Conservation (phyloP, 1,139 yeast genomes). For the Zhuliangozyma blackwelliae region DNA sequence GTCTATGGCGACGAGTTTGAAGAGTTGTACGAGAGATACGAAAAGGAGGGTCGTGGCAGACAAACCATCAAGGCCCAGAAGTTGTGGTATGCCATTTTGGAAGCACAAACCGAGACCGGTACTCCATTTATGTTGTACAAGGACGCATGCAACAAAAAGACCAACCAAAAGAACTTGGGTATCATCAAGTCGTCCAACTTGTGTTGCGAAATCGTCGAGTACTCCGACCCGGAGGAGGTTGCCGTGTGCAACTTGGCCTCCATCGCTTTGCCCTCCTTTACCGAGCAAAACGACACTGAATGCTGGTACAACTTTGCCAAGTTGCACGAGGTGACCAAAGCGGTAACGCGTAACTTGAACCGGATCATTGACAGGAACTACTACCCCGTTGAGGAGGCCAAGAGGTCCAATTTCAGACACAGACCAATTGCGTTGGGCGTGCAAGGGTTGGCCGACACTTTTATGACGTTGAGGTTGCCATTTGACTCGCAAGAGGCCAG, state of each 20-base stretch:
- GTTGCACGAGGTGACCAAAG: constrained; percentile 52
- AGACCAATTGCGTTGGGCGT: constrained; percentile 64
- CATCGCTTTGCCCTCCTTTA: constrained; percentile 73
- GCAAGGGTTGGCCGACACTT: constrained; percentile 59
- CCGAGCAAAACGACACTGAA: constrained; percentile 35
- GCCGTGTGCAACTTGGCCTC: constrained; percentile 92
- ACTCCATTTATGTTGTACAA: constrained; percentile 89
- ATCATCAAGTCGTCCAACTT: constrained; percentile 82
- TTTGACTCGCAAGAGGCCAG: constrained; percentile 56
- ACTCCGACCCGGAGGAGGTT: constrained; percentile 81
- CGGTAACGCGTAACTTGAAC: constrained; percentile 52
- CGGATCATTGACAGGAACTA: constrained; percentile 53
- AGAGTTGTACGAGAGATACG: constrained; percentile 65
- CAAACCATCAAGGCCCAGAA: constrained; percentile 78
- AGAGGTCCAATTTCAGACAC: constrained; percentile 48
- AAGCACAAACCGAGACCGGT: constrained; percentile 91
- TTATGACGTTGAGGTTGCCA: constrained; percentile 53
- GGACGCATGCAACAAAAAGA: constrained; percentile 79
- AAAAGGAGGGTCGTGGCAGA: constrained; percentile 66
- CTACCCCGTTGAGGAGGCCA: constrained; percentile 55
- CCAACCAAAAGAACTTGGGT: constrained; percentile 85
- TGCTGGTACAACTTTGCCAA: constrained; percentile 51
- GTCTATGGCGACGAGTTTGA: constrained; percentile 81
- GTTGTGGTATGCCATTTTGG: constrained; percentile 81
- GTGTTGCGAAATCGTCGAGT: constrained; percentile 89